Percentiles rank a stretch among this genome's conserved stretches.
Evolutionary conservation across 441 rosid species (phyloP).

Genomic region (Euphorbia celastroides): DNA sequence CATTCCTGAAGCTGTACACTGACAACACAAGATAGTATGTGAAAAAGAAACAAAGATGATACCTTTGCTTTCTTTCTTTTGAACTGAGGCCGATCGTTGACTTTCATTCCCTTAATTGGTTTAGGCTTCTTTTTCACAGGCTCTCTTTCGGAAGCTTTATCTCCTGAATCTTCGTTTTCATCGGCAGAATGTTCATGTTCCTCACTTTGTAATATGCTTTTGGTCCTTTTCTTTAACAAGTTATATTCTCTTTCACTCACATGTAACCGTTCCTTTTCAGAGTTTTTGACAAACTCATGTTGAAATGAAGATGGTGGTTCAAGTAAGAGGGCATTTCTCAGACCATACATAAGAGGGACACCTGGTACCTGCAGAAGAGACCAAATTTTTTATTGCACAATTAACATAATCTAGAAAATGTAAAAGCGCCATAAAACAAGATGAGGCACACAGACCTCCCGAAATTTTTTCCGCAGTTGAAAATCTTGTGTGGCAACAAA

Average conservation of each 20-base stretch:
- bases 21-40: background rate
- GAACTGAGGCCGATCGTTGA: conserved; percentile 64
- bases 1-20: background rate
- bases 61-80: conserved; percentile 87
- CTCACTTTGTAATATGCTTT: conserved; percentile 26
- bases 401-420: background rate
- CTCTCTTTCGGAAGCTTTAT: conserved; percentile 22
- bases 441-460: conserved; percentile 39
- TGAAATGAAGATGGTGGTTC: conserved; percentile 79
- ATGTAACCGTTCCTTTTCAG: conserved; percentile 54
- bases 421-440: background rate
- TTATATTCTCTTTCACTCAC: conserved; percentile 45
- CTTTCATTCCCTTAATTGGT: conserved; percentile 23
- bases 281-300: conserved; percentile 46
- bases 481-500: conserved; percentile 80
- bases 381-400: background rate
- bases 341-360: conserved; percentile 71
- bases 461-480: conserved; percentile 58
- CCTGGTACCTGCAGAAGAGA: conserved; percentile 52
- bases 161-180: conserved; percentile 34
- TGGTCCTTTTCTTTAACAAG: conserved; percentile 37
- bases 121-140: background rate
- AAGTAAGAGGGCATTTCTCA: conserved; percentile 70
- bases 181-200: conserved; percentile 25
- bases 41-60: conserved; percentile 2